Percentiles rank a stretch among this genome's conserved stretches.
These are phyloP conservation scores for Blechomonas ayalai DNA, from an alignment of 208 protist species.

Conservation along the genomic window DNA sequence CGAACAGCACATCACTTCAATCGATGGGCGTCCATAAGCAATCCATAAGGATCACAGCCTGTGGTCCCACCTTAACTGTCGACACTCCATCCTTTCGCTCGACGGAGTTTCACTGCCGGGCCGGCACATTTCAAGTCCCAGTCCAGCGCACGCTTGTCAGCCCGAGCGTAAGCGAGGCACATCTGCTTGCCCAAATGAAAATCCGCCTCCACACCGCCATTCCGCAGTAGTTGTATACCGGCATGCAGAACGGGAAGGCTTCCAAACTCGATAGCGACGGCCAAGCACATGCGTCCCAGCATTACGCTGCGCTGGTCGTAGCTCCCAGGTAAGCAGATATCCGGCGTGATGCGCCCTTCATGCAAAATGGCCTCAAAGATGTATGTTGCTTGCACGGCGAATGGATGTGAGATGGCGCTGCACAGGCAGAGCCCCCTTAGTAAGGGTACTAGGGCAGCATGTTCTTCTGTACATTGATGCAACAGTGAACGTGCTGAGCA, in stretches of 20 bases:
- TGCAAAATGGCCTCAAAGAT: conserved; percentile 27
- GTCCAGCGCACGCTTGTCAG: conserved; percentile 15
- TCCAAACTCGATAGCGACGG: conserved; percentile 25
- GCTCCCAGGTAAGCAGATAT: conserved; percentile 16
- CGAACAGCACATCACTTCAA: too few species aligned
- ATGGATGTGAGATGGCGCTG: conserved; percentile 11
- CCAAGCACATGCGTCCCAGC: conserved; percentile 7
- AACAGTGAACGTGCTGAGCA: conserved; percentile 1
- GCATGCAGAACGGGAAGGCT: conserved; percentile 10
- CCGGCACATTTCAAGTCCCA: conserved; percentile 16
- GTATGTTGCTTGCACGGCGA: conserved; percentile 22
- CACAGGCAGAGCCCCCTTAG: conserved; percentile 24
- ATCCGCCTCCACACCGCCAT: conserved; percentile 4
- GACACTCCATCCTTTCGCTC: conserved; percentile 9
- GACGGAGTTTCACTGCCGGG: background rate
- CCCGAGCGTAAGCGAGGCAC: background rate
- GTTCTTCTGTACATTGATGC: background rate
- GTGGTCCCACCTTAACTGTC: too few species aligned
- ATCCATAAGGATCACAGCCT: too few species aligned
- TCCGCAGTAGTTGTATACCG: conserved; percentile 5
- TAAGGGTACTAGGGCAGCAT: conserved; percentile 17
- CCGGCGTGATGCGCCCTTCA: conserved; percentile 11
- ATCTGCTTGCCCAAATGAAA: conserved; percentile 12
- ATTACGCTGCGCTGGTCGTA: conserved; percentile 11
- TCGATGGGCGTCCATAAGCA: too few species aligned